phyloP scores from a whole-genome alignment of 768 basidiomycete genomes.

The Pleurotus cornucopiae region DNA sequence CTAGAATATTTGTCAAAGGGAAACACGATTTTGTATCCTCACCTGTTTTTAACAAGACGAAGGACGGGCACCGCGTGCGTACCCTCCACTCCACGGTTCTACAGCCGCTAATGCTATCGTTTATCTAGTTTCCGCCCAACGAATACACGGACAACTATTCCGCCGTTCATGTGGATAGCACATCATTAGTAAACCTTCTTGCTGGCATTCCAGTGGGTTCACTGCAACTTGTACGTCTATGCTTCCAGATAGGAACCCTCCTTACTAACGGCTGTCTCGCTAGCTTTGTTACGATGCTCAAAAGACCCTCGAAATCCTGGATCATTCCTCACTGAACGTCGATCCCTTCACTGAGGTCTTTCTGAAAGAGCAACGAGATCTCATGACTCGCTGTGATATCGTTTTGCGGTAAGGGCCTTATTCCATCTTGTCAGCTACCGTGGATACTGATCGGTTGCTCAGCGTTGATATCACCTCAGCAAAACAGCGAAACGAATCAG shows the following conservation, averaged over 20 bases:
- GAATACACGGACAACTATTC: slow-evolving; percentile 49
- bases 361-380: slow-evolving; percentile 63
- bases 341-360: slow-evolving; percentile 74
- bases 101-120: slow-evolving; percentile 2
- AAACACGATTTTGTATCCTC: slow-evolving; percentile 62
- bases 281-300: slow-evolving; percentile 77
- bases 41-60: slow-evolving; percentile 54
- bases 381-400: slow-evolving; percentile 69
- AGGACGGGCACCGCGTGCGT: slow-evolving; percentile 49
- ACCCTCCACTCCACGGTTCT: slow-evolving; percentile 11
- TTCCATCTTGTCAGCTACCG: not conserved
- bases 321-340: slow-evolving; percentile 36
- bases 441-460: not conserved
- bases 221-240: slow-evolving; percentile 50
- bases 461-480: slow-evolving; percentile 57
- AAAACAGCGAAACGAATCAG: slow-evolving; percentile 36
- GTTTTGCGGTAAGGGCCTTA: slow-evolving; percentile 48
- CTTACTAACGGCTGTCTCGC: not conserved
- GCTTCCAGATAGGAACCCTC: slow-evolving; percentile 26
- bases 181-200: slow-evolving; percentile 73
- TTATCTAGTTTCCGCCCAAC: slow-evolving; percentile 48
- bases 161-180: slow-evolving; percentile 74
- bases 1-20: slow-evolving; percentile 34
- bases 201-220: slow-evolving; percentile 74
- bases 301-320: slow-evolving; percentile 64